phyloP scores from a whole-genome alignment of 495 filamentous ascomycete species.

The Podospora pseudocomata region DNA sequence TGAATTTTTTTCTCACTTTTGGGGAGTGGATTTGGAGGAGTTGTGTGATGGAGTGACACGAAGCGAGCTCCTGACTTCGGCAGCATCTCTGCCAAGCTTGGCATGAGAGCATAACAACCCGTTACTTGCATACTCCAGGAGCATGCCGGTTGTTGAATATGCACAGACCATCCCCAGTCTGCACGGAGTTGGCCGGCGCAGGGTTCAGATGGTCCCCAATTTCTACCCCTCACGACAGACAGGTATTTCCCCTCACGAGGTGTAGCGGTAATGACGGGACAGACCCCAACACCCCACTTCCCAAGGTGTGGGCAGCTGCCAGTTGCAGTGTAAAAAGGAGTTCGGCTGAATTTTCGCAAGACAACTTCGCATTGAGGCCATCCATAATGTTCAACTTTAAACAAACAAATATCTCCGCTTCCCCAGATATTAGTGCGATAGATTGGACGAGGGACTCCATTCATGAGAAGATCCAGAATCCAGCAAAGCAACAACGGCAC shows the following conservation, averaged over 20 bases:
- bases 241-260: background rate
- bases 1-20: background rate
- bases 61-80: background rate
- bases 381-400: conserved; percentile 2
- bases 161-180: background rate
- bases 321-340: background rate
- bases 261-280: background rate
- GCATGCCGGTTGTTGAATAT: background rate
- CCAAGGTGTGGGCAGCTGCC: background rate
- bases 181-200: background rate
- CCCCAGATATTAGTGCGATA: conserved; percentile 8
- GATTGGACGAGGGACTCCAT: conserved; percentile 4
- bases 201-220: background rate
- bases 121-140: background rate
- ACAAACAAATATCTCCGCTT: conserved; percentile 4
- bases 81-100: background rate
- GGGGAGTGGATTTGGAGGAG: conserved; percentile 3
- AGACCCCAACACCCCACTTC: background rate
- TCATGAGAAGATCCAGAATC: background rate
- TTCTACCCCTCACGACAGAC: background rate
- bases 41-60: conserved; percentile 8
- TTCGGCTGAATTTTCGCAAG: background rate
- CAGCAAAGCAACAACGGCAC: background rate
- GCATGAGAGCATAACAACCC: background rate
- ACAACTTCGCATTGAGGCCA: background rate